Conservation (phyloP, 2,329 filamentous ascomycete species). For the Fusarium sp. region DNA sequence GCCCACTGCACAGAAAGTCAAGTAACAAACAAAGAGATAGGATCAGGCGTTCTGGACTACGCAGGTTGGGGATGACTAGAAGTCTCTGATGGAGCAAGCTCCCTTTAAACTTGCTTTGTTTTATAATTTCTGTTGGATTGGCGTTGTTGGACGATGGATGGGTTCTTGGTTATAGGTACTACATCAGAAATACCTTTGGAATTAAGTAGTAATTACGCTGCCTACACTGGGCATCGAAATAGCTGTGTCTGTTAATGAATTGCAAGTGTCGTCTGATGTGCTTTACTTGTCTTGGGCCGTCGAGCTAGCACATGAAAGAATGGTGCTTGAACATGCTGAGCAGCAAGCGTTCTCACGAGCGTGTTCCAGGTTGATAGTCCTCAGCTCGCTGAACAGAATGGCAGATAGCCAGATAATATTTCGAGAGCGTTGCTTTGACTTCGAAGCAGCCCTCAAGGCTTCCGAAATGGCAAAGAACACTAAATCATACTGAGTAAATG, state of each 20-base stretch:
- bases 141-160: slow-evolving; percentile 19
- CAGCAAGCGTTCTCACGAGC: background rate
- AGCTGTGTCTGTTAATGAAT: background rate
- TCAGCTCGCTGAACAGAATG: background rate
- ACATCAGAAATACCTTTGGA: slow-evolving; percentile 21
- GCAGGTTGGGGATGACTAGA: slow-evolving; percentile 17
- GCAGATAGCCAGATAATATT: background rate
- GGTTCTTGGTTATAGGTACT: slow-evolving; percentile 1
- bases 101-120: slow-evolving; percentile 5
- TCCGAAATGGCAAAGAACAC: too few relatives aligned
- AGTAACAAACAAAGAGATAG: slow-evolving; percentile 27
- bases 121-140: slow-evolving; percentile 10
- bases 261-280: background rate
- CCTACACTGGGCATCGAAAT: background rate
- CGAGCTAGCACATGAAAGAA: background rate
- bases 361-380: background rate
- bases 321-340: too few relatives aligned
- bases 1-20: slow-evolving; percentile 37
- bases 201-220: slow-evolving; percentile 16
- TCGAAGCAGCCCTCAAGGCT: background rate
- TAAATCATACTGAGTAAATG: background rate
- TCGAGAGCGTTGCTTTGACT: background rate
- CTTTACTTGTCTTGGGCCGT: background rate
- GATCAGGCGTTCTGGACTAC: slow-evolving; percentile 30
- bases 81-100: slow-evolving; percentile 15